Base-by-base conservation (phyloP, 192 early-diverging fungal species). In the Phycomyces blakesleeanus region DNA sequence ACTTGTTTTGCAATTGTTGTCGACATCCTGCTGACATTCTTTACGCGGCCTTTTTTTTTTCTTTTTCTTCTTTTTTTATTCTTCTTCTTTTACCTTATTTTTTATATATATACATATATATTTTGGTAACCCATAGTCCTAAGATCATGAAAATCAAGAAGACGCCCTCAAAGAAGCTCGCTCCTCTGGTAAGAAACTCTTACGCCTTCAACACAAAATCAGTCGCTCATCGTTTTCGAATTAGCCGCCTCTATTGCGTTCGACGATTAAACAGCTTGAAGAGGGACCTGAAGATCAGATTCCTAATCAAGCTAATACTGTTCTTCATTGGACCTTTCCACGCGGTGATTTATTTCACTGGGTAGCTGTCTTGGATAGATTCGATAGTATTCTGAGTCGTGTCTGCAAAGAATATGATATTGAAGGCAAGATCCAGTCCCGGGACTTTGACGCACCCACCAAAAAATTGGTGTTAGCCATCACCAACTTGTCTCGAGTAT, bases 281-380 rank as follows among this genome's bases (percentile, higher is more conserved):
- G 78, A 78, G 26, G 74, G 75, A 63, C 67, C 68, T 25, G 83
- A 84, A 50, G 78, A 71, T 44, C 80, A 83, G 38, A 83, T 93
- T 71, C 71, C 82, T 22, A 67, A 49, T 2, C 68, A 80, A 51
- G 73, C 87, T 18, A 66, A 77, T 55, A 68, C 76, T 18, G 66
- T 78, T 51, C 59, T 67, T 21, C 83, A 86, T 54, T 95, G 93
- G 93, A 75, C 76, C 42, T 92, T 84, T 74, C 88, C 87, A 40
- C 89, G 94, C 55, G 92, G 93, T 49, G 97, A 99, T 64, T 76
- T 99, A 57, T 95, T 89, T 79, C 94, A 96, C 57, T 99, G 95
- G 95, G 91, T 96, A 34, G 74, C 83, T 12, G 93, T 96, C 5
- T 85, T 99, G 47, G 97, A 99, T 79, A 83, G 91, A 24, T 95